phyloP scores from a whole-genome alignment of 1,139 yeast species.

The Pneumocystis wakefieldiae region DNA sequence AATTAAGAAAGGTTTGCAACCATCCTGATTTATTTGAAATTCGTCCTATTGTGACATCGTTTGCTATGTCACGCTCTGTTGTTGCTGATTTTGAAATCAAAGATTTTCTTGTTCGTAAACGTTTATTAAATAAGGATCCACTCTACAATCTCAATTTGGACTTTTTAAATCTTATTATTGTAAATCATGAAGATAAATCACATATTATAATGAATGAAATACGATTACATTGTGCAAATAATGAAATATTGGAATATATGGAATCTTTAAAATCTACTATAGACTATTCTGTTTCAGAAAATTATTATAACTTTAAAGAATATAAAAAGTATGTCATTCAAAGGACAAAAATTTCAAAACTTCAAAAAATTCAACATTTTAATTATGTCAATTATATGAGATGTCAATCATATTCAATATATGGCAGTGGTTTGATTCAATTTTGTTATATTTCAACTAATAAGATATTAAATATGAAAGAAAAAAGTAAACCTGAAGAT shows the following conservation, averaged over 20 bases:
- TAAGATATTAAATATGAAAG: neutral
- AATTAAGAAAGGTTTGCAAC: slow-evolving; percentile 88
- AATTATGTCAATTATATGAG: slow-evolving; percentile 51
- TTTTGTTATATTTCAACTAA: slow-evolving; percentile 1
- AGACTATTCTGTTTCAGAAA: slow-evolving; percentile 20
- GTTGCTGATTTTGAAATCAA: slow-evolving; percentile 34
- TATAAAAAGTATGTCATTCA: slow-evolving; percentile 39
- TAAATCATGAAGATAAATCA: slow-evolving; percentile 31
- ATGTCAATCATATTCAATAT: slow-evolving; percentile 42
- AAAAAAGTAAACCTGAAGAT: slow-evolving; percentile 16
- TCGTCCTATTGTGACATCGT: slow-evolving; percentile 83
- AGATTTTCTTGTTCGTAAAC: slow-evolving; percentile 33
- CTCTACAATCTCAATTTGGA: slow-evolving; percentile 32
- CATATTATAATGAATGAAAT: slow-evolving; percentile 3
- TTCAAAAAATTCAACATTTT: slow-evolving; percentile 40
- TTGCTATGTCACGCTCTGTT: slow-evolving; percentile 57
- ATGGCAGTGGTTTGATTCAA: slow-evolving; percentile 35
- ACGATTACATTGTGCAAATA: slow-evolving; percentile 33
- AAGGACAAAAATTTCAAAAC: slow-evolving; percentile 35
- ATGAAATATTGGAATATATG: slow-evolving; percentile 9
- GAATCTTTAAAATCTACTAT: slow-evolving; percentile 10
- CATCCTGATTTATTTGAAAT: slow-evolving; percentile 96
- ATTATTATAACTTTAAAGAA: slow-evolving; percentile 38
- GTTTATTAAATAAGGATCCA: slow-evolving; percentile 22
- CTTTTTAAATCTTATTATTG: slow-evolving; percentile 48